Evolutionary conservation across 371 early-diverging fungal genomes (phyloP).

Genomic region (Haplosporangium sp.): DNA sequence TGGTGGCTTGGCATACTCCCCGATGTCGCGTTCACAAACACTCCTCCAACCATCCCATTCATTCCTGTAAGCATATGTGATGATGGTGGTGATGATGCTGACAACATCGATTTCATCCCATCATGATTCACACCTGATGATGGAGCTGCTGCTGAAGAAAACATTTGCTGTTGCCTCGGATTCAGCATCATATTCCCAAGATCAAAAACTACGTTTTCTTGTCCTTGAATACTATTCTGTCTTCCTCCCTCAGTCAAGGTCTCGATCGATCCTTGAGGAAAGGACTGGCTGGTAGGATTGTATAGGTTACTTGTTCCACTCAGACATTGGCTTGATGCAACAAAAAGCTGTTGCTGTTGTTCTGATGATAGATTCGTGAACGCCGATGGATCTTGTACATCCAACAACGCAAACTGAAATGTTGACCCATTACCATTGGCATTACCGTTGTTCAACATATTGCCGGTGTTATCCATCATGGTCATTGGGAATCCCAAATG

Average conservation of each 20-base stretch:
- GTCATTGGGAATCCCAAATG: background rate
- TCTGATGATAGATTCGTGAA: slow-evolving; percentile 26
- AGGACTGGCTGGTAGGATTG: slow-evolving; percentile 5
- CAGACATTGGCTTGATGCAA: slow-evolving; percentile 34
- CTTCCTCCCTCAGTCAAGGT: background rate
- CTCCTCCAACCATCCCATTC: slow-evolving; percentile 2
- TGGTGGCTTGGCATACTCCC: background rate
- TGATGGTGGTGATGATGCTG: background rate
- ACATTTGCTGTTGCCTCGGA: slow-evolving; percentile 17
- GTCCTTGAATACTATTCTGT: background rate
- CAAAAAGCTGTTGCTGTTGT: slow-evolving; percentile 42
- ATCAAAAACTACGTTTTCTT: slow-evolving; percentile 7
- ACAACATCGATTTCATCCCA: background rate
- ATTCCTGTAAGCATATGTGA: background rate
- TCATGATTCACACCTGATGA: background rate
- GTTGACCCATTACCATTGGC: background rate
- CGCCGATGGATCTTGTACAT: slow-evolving; percentile 25
- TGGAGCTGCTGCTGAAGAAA: slow-evolving; percentile 12
- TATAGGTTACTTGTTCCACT: slow-evolving; percentile 1
- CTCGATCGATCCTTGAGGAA: background rate
- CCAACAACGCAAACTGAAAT: slow-evolving; percentile 1
- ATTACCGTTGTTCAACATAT: background rate
- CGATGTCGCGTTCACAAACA: slow-evolving; percentile 1
- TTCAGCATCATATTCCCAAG: slow-evolving; percentile 12
- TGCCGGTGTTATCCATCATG: background rate